phyloP scores from a whole-genome alignment of 2,329 filamentous ascomycete genomes.

The Phaeophleospora eucalypticola region DNA sequence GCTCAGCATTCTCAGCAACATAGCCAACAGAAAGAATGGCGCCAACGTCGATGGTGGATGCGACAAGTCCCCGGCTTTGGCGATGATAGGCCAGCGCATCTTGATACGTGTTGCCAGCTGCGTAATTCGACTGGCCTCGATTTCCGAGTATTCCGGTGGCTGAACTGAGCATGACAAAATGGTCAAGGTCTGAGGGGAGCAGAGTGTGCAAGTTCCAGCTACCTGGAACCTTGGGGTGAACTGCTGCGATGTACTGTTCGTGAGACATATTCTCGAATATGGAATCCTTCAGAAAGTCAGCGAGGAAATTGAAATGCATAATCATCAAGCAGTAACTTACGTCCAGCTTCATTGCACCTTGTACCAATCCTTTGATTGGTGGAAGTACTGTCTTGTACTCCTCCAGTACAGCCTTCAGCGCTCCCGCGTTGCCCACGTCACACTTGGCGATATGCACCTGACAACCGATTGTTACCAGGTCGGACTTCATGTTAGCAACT shows the following conservation, averaged over 20 bases:
- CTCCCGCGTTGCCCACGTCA: background rate
- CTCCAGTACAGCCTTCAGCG: background rate
- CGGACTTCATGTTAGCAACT: background rate
- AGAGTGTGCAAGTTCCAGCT: conserved; percentile 43
- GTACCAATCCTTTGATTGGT: background rate
- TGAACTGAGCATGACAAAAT: conserved; percentile 31
- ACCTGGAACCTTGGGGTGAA: conserved; percentile 12
- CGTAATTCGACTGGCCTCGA: conserved; percentile 41
- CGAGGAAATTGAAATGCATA: too few species aligned
- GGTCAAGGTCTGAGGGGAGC: conserved; percentile 24
- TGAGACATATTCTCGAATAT: conserved; percentile 12
- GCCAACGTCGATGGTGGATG: conserved; percentile 30
- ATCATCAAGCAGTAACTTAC: too few species aligned
- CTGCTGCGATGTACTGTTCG: conserved; percentile 1
- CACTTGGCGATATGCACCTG: background rate
- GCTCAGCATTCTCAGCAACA: conserved; percentile 13
- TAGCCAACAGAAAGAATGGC: conserved; percentile 31
- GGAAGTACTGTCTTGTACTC: background rate
- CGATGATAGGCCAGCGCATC: conserved; percentile 28
- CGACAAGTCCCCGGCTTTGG: conserved; percentile 20
- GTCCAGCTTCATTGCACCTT: background rate
- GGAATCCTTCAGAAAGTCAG: too few species aligned
- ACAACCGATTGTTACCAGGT: background rate
- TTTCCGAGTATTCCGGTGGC: conserved; percentile 23
- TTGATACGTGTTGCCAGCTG: conserved; percentile 38